Percentiles rank a stretch among this genome's conserved stretches.
These are phyloP conservation scores for Mycothermus thermophilus DNA, from an alignment of 495 filamentous ascomycete species.

Conservation along the genomic window DNA sequence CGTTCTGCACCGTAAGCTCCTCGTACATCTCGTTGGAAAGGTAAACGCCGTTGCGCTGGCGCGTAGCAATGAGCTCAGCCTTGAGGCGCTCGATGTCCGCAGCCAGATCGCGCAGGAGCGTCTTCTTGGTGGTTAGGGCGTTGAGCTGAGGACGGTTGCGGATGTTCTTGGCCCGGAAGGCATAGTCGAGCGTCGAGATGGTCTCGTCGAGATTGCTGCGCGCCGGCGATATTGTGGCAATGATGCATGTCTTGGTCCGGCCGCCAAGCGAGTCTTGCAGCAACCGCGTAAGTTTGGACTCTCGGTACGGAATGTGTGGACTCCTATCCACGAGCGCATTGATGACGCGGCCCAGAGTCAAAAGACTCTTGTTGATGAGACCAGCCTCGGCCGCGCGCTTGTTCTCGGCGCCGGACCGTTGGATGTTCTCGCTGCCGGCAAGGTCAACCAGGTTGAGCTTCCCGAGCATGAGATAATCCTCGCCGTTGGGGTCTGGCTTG, in stretches of 20 bases:
- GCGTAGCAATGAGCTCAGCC: conserved; percentile 80
- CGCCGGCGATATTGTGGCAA: conserved; percentile 88
- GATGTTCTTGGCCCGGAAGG: conserved; percentile 95
- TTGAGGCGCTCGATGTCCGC: conserved; percentile 89
- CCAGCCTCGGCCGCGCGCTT: conserved; percentile 93
- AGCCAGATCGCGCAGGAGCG: conserved; percentile 76
- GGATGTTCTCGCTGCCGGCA: conserved; percentile 94
- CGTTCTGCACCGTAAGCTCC: conserved; percentile 75
- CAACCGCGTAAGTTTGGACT: conserved; percentile 89
- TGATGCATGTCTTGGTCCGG: conserved; percentile 94
- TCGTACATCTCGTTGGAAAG: conserved; percentile 73
- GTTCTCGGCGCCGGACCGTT: conserved; percentile 91
- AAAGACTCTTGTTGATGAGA: conserved; percentile 91
- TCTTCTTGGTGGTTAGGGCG: conserved; percentile 80
- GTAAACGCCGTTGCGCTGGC: conserved; percentile 91
- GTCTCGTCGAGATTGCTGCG: conserved; percentile 94
- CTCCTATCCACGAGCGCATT: conserved; percentile 90
- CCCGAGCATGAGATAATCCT: conserved; percentile 84
- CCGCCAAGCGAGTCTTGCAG: conserved; percentile 94
- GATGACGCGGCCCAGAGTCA: conserved; percentile 91
- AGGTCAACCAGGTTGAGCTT: conserved; percentile 95
- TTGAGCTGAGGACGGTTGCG: conserved; percentile 96
- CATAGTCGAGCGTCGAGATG: conserved; percentile 94
- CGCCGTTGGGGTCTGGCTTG: no score
- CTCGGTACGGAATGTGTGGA: conserved; percentile 86